Evolutionary conservation across 495 filamentous ascomycete genomes (phyloP), one percentile per base, ranked within the genome.

Genomic region (Parathielavia appendiculata): DNA sequence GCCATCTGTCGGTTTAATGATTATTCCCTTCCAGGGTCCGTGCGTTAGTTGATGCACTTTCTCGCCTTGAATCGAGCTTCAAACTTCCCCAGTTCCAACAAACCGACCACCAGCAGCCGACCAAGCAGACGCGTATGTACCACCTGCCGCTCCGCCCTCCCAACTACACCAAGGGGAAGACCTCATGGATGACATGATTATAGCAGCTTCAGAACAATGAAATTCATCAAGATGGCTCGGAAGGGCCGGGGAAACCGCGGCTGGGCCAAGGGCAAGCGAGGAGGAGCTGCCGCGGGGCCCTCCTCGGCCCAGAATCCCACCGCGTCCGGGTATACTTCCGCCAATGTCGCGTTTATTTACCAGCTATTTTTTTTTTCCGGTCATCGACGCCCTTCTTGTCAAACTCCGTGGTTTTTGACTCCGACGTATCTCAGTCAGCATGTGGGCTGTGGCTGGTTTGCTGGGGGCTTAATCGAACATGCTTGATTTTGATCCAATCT

Each of bases 161-260:
- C 10, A 7, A 13, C 23, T 44, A 8, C 39, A 10, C 1, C 16
- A 20, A 14, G 12, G 14, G 11, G n/a, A 13, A 14, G 23, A 5
- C 40, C 45, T 52, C 40, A 30, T 17, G 19, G 30, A 40, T 52
- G 30, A 36, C 34, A 19, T 36, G 17, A 7, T 8, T 13, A 40
- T n/a, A 52, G 36, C 11, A 40, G 39, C 13, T 32, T 49, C 1
- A 49, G 12, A 53, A 45, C n/a, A n/a, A n/a, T n/a, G n/a, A 45
- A 44, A 45, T 45, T 20, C 14, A 26, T 5, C 44, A 55, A 55
- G 44, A 56, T 56, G 54, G 12, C 54, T 20, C 26, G 26, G 26
- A 55, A 43, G 2, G 32, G 10, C 8, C 4, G 35, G 19, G 1
- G n/a, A 14, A 35, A 10, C n/a, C 22, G 22, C 16, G 10, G 45